Base-by-base conservation (phyloP, 2,329 filamentous ascomycete species). In the Fusarium equiseti region DNA sequence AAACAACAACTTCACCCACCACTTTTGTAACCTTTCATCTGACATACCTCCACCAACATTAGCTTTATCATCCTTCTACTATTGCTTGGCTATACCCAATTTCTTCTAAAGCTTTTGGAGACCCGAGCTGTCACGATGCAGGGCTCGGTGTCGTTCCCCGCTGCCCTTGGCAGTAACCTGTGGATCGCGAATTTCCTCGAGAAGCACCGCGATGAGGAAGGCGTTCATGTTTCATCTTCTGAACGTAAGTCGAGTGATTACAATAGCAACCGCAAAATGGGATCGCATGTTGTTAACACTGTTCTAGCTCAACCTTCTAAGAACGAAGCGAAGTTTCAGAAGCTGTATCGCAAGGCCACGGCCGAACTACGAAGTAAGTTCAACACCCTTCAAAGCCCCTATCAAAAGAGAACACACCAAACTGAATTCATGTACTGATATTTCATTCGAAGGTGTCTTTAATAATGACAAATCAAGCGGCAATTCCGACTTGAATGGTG, bases 341-440 rank as follows among this genome's bases (percentile, higher is more conserved):
- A 38, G 7, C 24, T 69, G 2, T 32, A 58, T 26, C 54, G 55
- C 35, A 69, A 65, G 24, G 50, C 51, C 5, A 71, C 54, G 8
- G 29, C 51, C 2, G 68, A 71, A 3, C 20, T 71, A 8, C 53
- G 38, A 16, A 52, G 68, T 69, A 58, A 68, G 68, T 49, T 6
- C 18, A 35, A 7, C n/a, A 15, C 18, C 6, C 24, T 22, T 18
- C 26, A 42, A 12, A 8, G 5, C 13, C 18, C 22, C 8, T 7
- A 6, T 12, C 24, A 24, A 26, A 26, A 18, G 18, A 51, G n/a
- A 11, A 24, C 15, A n/a, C 15, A 10, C 8, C 11, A 9, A n/a
- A 15, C 16, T 7, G 12, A 16, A 38, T 10, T 24, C 32, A 44
- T 22, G 5, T 20, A 22, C n/a, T 53, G 13, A 53, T 10, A 40